Percentiles rank a stretch among this genome's conserved stretches.
Conservation (phyloP, 495 filamentous ascomycete genomes). For the Rhypophila decipiens region DNA sequence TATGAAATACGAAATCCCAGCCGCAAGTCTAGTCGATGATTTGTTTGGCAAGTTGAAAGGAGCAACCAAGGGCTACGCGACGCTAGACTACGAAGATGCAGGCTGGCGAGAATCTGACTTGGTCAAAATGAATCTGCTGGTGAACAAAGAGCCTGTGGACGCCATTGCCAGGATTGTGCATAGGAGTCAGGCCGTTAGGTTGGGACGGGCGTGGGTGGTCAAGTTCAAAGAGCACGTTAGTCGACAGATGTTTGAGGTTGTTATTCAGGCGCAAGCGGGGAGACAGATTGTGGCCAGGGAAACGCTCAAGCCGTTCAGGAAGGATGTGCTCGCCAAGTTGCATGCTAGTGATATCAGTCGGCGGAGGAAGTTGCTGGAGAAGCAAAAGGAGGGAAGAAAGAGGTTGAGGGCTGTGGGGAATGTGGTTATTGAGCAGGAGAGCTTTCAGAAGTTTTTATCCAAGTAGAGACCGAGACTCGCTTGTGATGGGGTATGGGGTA, state of each 20-base stretch:
- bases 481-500: too few species aligned
- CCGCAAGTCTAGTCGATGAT: conserved; percentile 87
- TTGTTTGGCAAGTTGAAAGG: conserved; percentile 97
- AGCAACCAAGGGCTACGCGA: conserved; percentile 66
- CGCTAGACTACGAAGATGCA: conserved; percentile 91
- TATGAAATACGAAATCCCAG: conserved; percentile 82
- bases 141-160: conserved; percentile 89
- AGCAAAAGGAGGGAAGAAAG: conserved; percentile 95
- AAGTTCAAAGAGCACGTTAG: conserved; percentile 98
- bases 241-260: conserved; percentile 89
- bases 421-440: conserved; percentile 86
- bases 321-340: conserved; percentile 88
- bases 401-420: conserved; percentile 67
- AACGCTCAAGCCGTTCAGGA: conserved; percentile 93
- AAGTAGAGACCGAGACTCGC: too few species aligned
- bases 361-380: conserved; percentile 82
- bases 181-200: conserved; percentile 62
- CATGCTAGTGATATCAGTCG: conserved; percentile 84
- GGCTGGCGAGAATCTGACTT: conserved; percentile 76
- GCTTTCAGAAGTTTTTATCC: conserved; percentile 82
- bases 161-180: conserved; percentile 90
- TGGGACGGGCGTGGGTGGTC: conserved; percentile 80
- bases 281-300: conserved; percentile 82
- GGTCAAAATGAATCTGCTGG: conserved; percentile 84
- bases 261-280: conserved; percentile 89